Evolutionary conservation across 495 filamentous ascomycete species (phyloP).

Genomic region (Neurospora sp.): DNA sequence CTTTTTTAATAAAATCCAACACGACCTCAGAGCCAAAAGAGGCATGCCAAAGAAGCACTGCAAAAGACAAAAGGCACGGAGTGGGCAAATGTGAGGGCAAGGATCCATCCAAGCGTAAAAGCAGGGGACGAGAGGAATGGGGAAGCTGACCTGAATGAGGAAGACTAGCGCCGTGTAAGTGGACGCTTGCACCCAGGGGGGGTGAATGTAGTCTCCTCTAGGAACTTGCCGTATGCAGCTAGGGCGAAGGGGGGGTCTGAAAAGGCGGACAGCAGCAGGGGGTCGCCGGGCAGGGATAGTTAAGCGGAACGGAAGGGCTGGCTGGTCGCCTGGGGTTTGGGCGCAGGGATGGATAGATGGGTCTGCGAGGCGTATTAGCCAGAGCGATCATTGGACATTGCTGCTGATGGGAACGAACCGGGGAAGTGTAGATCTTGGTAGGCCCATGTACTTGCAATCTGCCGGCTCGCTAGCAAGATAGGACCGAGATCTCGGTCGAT

Average conservation of each 20-base stretch:
- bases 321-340: conserved; percentile 12
- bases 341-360: conserved; percentile 5
- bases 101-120: background rate
- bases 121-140: background rate
- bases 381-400: conserved; percentile 14
- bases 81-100: conserved; percentile 3
- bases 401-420: conserved; percentile 8
- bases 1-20: background rate
- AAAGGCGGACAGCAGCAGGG: background rate
- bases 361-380: conserved; percentile 20
- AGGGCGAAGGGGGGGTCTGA: background rate
- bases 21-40: background rate
- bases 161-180: conserved; percentile 12
- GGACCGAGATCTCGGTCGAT: conserved; percentile 9
- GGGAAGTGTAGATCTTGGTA: conserved; percentile 18
- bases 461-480: conserved; percentile 16
- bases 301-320: conserved; percentile 1
- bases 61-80: conserved; percentile 10
- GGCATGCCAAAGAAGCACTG: conserved; percentile 1
- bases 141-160: conserved; percentile 6
- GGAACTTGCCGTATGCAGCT: background rate
- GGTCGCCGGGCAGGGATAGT: background rate
- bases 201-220: background rate
- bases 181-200: background rate
- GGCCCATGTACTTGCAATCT: conserved; percentile 9